Percentiles rank a stretch among this genome's conserved stretches.
Evolutionary conservation across 169 alveolate species (phyloP).

Genomic region (Cryptosporidium felis): DNA sequence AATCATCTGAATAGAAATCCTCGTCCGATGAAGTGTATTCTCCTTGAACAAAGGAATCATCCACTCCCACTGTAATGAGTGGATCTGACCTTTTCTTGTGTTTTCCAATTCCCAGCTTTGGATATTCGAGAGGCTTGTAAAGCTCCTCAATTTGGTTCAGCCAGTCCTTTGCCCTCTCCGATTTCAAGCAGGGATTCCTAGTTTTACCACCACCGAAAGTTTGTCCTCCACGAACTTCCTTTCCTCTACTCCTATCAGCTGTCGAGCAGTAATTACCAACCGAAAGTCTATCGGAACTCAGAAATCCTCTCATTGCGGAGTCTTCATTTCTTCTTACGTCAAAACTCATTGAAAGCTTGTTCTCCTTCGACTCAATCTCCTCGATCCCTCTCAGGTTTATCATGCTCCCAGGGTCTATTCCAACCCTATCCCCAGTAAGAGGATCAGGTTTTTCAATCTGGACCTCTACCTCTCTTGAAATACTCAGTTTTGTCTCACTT

Average conservation of each 20-base stretch:
- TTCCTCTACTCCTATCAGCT: background rate
- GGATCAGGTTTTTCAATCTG: background rate
- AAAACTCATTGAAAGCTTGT: background rate
- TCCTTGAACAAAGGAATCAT: background rate
- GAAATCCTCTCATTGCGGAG: background rate
- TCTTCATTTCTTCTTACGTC: background rate
- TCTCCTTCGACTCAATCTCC: background rate
- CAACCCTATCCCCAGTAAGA: background rate
- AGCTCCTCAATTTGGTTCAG: conserved; percentile 51
- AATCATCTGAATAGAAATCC: conserved; percentile 16
- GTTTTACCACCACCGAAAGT: background rate
- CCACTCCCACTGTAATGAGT: background rate
- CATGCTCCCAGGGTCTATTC: background rate
- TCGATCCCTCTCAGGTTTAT: background rate
- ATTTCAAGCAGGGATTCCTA: background rate
- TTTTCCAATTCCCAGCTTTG: background rate
- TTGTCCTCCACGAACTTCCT: background rate
- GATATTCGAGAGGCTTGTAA: conserved; percentile 9
- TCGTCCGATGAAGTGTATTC: conserved; percentile 11
- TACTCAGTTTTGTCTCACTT: background rate
- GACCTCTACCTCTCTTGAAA: conserved; percentile 3
- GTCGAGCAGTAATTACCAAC: background rate
- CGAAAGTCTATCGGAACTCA: background rate
- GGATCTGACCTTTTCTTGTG: background rate
- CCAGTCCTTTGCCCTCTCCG: conserved; percentile 67